These are phyloP conservation scores for Tricholoma saponaceum DNA, from an alignment of 768 basidiomycete species.

Conservation along the genomic window DNA sequence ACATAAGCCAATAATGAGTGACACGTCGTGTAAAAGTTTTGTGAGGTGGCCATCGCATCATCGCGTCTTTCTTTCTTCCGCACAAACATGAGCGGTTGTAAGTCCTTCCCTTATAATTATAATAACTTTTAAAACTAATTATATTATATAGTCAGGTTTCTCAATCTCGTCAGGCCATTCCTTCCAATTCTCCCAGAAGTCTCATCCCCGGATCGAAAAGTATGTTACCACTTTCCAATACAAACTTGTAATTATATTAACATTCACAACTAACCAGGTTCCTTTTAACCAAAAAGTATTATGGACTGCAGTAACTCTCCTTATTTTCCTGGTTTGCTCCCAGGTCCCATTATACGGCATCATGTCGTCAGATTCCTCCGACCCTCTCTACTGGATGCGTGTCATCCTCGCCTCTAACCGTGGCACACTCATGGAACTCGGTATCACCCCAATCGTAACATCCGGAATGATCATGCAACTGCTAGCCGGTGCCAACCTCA, in stretches of 20 bases:
- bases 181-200: slow-evolving; percentile 96
- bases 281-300: slow-evolving; percentile 98
- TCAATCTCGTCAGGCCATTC: slow-evolving; percentile 98
- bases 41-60: slow-evolving; percentile 28
- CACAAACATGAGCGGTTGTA: slow-evolving; percentile 76
- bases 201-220: slow-evolving; percentile 96
- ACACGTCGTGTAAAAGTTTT: slow-evolving; percentile 35
- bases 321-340: slow-evolving; percentile 99
- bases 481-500: slow-evolving; percentile 93
- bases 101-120: slow-evolving; percentile 25
- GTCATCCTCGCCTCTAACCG: slow-evolving; percentile 98
- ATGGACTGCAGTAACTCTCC: slow-evolving; percentile 98
- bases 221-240: no score
- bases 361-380: slow-evolving; percentile 98
- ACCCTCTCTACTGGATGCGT: slow-evolving; percentile 99
- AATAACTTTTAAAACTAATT: not conserved
- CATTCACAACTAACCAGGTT: slow-evolving; percentile 64
- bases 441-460: slow-evolving; percentile 96
- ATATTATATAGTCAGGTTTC: slow-evolving; percentile 75
- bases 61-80: slow-evolving; percentile 15
- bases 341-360: slow-evolving; percentile 99
- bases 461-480: slow-evolving; percentile 99
- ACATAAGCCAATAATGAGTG: slow-evolving; percentile 26
- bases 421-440: slow-evolving; percentile 98
- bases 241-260: no score